Base-by-base conservation (phyloP, 306 rosid genomes). In the Cucurbita pepo region DNA sequence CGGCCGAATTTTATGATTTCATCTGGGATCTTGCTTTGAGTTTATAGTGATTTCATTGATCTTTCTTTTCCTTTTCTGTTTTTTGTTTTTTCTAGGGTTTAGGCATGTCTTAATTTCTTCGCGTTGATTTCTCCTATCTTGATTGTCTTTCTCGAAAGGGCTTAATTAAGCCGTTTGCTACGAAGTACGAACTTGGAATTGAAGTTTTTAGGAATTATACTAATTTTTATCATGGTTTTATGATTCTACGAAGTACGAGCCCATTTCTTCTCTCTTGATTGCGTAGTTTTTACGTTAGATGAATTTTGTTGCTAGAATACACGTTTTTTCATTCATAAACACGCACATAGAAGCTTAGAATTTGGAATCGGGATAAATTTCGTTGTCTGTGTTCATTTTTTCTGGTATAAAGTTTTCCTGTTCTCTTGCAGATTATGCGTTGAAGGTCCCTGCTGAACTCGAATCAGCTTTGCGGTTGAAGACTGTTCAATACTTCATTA, bases 391-490 rank as follows among this genome's bases (percentile, higher is more conserved):
- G 79, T 14, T 40, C 55, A 18, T 47, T 47, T 45, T 45, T 52
- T n/a, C 37, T 47, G 57, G n/a, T 25, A 7, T 51, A 43, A 13
- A 37, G 14, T 50, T 10, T 72, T 10, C 22, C 40, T 22, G 7
- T 21, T 79, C 43, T 70, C 59, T 50, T 78, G 81, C 86, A 93
- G 97, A 90, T 79, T 85, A 82, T 79, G 85, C 87, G 36, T 77
- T 76, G n/a, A 76, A 79, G 14, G 84, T 71, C 16, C 84, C 96
- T 37, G 85, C 91, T 56, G 96, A 93, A 76, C 86, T 90, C 45
- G 98, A 93, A 76, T 85, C 91, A 18, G 85, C 80, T 77, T 81
- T 93, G 89, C 82, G 85, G 84, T 70, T 86, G 85, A 90, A 87
- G 82, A 79, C 90, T 4, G 96, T 87, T 80, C 78, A 86, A 43